These are phyloP conservation scores for Ophiostoma triangulosporum DNA, from an alignment of 2,329 filamentous ascomycete genomes.

Conservation along the genomic window DNA sequence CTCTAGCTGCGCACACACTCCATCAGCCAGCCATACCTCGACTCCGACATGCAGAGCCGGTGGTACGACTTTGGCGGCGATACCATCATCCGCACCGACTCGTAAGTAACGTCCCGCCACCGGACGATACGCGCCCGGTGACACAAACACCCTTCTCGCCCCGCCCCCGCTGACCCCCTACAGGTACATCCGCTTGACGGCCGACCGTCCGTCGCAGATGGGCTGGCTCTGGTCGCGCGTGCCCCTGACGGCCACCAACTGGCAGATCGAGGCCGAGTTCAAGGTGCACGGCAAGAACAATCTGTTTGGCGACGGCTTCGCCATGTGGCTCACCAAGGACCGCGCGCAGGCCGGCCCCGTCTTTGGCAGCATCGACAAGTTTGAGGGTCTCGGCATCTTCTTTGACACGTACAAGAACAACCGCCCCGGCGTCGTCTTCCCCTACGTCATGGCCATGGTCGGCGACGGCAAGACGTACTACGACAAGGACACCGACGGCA, in stretches of 20 bases:
- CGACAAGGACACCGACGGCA: constrained; percentile 90
- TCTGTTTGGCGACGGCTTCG: constrained; percentile 91
- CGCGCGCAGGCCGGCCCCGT: constrained; percentile 68
- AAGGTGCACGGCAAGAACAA: constrained; percentile 80
- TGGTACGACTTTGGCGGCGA: constrained; percentile 99
- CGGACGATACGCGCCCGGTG: too few species aligned
- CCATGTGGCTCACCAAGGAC: constrained; percentile 95
- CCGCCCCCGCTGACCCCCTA: constrained; percentile 1
- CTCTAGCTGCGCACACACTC: constrained; percentile 67
- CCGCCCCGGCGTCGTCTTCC: constrained; percentile 86
- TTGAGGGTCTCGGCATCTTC: constrained; percentile 90
- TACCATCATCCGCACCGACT: constrained; percentile 64
- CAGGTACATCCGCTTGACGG: constrained; percentile 88
- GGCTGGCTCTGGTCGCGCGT: constrained; percentile 93
- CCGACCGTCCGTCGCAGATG: constrained; percentile 77
- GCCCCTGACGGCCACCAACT: constrained; percentile 92
- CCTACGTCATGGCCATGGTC: constrained; percentile 96
- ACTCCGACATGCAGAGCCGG: constrained; percentile 93
- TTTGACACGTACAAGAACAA: constrained; percentile 99
- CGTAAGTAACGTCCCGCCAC: constrained; percentile 24
- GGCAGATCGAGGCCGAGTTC: constrained; percentile 96
- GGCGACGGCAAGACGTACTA: constrained; percentile 83
- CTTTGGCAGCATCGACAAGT: constrained; percentile 77
- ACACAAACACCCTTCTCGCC: neutral
- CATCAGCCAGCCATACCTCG: constrained; percentile 79